Percentiles rank a stretch among this genome's conserved stretches.
Conservation (phyloP, 495 filamentous ascomycete genomes). For the Thozetella sp. region DNA sequence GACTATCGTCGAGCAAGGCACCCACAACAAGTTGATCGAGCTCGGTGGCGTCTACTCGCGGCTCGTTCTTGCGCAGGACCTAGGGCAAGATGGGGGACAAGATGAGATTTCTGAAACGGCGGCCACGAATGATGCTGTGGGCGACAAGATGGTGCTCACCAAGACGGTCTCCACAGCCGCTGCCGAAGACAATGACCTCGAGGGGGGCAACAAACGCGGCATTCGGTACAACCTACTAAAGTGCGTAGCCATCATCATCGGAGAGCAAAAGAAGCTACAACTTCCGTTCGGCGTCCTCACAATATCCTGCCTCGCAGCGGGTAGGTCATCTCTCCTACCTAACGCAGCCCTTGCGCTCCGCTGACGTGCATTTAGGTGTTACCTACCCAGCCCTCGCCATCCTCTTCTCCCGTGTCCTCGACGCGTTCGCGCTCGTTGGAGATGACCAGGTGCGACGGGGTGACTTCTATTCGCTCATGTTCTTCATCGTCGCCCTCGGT, state of each 20-base stretch:
- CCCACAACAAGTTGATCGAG: conserved; percentile 62
- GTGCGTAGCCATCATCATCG: conserved; percentile 38
- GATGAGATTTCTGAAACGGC: conserved; percentile 9
- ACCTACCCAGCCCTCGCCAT: conserved; percentile 33
- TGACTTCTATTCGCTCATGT: conserved; percentile 59
- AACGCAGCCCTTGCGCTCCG: neutral
- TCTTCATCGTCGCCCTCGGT: conserved; percentile 50
- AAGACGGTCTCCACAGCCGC: conserved; percentile 33
- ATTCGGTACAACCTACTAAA: conserved; percentile 28
- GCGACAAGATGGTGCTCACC: conserved; percentile 21
- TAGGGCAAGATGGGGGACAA: conserved; percentile 21
- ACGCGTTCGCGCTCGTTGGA: conserved; percentile 22
- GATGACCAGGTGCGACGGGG: conserved; percentile 19
- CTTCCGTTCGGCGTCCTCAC: conserved; percentile 25
- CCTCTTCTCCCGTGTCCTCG: conserved; percentile 26
- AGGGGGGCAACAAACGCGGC: conserved; percentile 12
- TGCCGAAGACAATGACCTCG: conserved; percentile 9
- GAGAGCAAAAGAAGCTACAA: conserved; percentile 31
- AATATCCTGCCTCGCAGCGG: conserved; percentile 17
- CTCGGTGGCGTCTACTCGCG: conserved; percentile 44
- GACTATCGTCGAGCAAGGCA: conserved; percentile 62
- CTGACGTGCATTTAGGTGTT: conserved; percentile 13
- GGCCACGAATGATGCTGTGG: conserved; percentile 29
- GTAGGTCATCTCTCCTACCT: conserved; percentile 3
- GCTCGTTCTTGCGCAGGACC: conserved; percentile 46